phyloP scores from a whole-genome alignment of 257 asterid species.

The Solanum neorickii region DNA sequence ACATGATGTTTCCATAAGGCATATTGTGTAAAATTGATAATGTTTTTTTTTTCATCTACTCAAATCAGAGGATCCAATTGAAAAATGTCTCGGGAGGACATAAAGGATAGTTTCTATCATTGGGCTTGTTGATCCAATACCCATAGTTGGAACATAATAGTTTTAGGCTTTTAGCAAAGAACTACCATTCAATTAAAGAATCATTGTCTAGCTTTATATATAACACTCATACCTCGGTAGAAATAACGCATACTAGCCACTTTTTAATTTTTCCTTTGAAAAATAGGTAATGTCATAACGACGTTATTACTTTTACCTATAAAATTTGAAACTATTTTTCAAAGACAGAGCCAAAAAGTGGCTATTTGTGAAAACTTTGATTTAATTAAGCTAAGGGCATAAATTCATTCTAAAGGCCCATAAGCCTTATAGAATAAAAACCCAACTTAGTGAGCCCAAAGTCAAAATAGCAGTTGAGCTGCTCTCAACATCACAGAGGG shows the following conservation, averaged over 20 bases:
- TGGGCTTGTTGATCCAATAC: background rate
- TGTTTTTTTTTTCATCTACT: background rate
- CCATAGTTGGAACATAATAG: background rate
- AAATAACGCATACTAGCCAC: background rate
- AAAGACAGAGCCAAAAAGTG: background rate
- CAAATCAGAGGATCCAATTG: background rate
- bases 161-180: background rate
- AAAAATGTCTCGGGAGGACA: background rate
- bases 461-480: background rate
- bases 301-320: background rate
- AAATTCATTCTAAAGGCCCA: background rate
- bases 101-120: background rate
- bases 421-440: background rate
- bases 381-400: background rate
- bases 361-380: background rate
- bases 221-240: background rate
- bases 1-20: background rate
- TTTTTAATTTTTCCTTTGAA: background rate
- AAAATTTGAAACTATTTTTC: background rate
- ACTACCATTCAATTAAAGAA: background rate
- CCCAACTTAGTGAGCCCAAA: background rate
- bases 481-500: background rate
- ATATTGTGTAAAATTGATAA: background rate
- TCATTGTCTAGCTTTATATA: background rate
- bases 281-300: background rate